These are phyloP conservation scores for Aristolochia contorta DNA, from an alignment of 164 flowering plant genomes.

Conservation along the genomic window DNA sequence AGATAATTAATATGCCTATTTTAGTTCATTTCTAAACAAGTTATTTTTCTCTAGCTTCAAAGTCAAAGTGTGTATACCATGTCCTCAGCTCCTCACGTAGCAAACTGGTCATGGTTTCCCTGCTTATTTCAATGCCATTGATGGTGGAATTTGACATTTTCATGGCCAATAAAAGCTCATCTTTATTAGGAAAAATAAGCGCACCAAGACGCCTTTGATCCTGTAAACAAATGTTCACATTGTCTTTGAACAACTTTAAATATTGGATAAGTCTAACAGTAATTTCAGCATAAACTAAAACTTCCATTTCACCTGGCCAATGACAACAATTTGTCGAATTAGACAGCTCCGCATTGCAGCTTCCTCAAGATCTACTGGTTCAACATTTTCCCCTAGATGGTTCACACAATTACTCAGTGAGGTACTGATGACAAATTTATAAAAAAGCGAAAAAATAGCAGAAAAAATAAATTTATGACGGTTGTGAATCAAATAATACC, in stretches of 20 bases:
- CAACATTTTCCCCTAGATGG: constrained; percentile 82
- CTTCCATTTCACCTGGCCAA: constrained; percentile 65
- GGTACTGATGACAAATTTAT: neutral
- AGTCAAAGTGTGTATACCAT: constrained; percentile 35
- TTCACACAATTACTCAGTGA: neutral
- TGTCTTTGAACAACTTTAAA: neutral
- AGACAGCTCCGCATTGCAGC: constrained; percentile 74
- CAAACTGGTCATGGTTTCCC: constrained; percentile 33
- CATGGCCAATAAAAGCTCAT: constrained; percentile 45
- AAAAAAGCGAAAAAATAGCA: neutral
- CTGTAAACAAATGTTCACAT: constrained; percentile 20
- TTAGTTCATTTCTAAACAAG: no score
- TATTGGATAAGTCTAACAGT: neutral
- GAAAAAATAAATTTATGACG: no score
- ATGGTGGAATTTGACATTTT: constrained; percentile 29
- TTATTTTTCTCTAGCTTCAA: neutral
- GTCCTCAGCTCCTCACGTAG: constrained; percentile 47
- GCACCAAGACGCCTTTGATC: constrained; percentile 95
- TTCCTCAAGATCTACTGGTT: constrained; percentile 79
- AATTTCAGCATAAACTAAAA: neutral
- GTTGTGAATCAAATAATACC: no score
- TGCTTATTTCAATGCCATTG: constrained; percentile 36
- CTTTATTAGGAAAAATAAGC: constrained; percentile 74
- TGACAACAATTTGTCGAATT: constrained; percentile 81
- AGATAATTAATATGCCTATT: no score